Evolutionary conservation across 2,329 filamentous ascomycete genomes (phyloP), one percentile per base, ranked within the genome.

Genomic region (Exophiala viscosa): DNA sequence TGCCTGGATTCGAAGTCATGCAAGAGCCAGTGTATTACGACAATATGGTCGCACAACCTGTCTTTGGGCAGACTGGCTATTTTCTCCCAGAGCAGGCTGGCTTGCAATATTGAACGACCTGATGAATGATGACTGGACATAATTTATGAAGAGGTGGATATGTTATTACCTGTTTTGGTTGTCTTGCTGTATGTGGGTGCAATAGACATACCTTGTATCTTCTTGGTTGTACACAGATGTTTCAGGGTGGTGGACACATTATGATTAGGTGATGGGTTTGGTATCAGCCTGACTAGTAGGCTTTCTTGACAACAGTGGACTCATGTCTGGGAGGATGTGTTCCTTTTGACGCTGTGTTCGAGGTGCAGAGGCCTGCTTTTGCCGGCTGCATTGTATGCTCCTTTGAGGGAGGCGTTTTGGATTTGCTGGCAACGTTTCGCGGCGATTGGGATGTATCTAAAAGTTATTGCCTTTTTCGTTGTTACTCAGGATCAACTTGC

Each of bases 1-100:
- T 54, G 18, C 36, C 45, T 7, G 34, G 46, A 35, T 32, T 38
- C 8, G 41, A 40, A 10, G 13, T 52, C 13, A n/a, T 33, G 20
- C 18, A 45, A 38, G 54, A 56, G n/a, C 42, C 49, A 14, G 15
- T 56, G 10, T 52, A 44, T 17, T 52, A 36, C 35, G 54, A 45
- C 18, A 44, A 53, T 33, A 43, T 45, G 9, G 23, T 55, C n/a
- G 23, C 20, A 42, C 18, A 20, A 23, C 9, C 17, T 9, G 40
- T 23, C n/a, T 42, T 18, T 28, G 40, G 17, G 1, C 20, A 20
- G 18, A 42, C 8, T 42, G 39, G 39, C 6, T 42, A 42, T 33
- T 35, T 45, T 14, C 14, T 45, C n/a, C 43, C 43, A 3, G 43
- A 45, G 40, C 40, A 28, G 40, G 20, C 40, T 18, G n/a, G n/a